Percentiles rank a stretch among this genome's conserved stretches.
Conservation (phyloP, 495 filamentous ascomycete species). For the Massariosphaeria phaeospora region DNA sequence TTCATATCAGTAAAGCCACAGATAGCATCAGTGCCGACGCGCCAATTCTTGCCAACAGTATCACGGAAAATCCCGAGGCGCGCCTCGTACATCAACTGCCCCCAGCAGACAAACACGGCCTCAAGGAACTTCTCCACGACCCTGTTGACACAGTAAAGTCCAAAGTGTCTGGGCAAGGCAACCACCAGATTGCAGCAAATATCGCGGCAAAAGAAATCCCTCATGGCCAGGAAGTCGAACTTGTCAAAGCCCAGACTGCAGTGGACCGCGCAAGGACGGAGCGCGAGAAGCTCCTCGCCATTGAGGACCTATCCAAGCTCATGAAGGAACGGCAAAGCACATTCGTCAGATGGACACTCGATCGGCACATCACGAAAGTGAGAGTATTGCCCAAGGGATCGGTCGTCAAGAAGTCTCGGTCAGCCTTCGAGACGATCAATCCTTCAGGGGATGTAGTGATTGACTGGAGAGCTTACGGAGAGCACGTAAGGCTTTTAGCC, state of each 20-base stretch:
- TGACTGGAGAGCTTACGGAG: slow-evolving; percentile 43
- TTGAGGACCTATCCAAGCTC: slow-evolving; percentile 35
- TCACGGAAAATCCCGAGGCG: neutral
- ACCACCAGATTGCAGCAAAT: slow-evolving; percentile 38
- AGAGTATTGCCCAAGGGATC: slow-evolving; percentile 37
- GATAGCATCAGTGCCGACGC: neutral
- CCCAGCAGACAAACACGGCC: neutral
- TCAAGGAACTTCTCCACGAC: slow-evolving; percentile 34
- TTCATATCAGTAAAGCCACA: slow-evolving; percentile 5
- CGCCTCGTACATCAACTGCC: neutral
- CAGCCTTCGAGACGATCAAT: slow-evolving; percentile 34
- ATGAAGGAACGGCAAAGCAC: slow-evolving; percentile 40
- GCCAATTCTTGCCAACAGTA: slow-evolving; percentile 1
- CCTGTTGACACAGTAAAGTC: slow-evolving; percentile 39
- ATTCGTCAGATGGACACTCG: slow-evolving; percentile 42
- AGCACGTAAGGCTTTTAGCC: slow-evolving; percentile 41
- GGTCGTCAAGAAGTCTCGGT: slow-evolving; percentile 32
- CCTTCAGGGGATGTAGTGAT: slow-evolving; percentile 28
- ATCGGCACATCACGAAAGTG: slow-evolving; percentile 43
- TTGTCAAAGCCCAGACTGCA: slow-evolving; percentile 41
- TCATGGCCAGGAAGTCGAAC: slow-evolving; percentile 39
- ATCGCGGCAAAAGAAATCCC: slow-evolving; percentile 39
- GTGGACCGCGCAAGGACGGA: slow-evolving; percentile 25
- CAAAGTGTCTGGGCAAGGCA: slow-evolving; percentile 34
- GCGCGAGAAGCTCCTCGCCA: slow-evolving; percentile 18